These are phyloP conservation scores for Glutinoglossum americanum DNA, from an alignment of 495 filamentous ascomycete genomes.

Conservation along the genomic window DNA sequence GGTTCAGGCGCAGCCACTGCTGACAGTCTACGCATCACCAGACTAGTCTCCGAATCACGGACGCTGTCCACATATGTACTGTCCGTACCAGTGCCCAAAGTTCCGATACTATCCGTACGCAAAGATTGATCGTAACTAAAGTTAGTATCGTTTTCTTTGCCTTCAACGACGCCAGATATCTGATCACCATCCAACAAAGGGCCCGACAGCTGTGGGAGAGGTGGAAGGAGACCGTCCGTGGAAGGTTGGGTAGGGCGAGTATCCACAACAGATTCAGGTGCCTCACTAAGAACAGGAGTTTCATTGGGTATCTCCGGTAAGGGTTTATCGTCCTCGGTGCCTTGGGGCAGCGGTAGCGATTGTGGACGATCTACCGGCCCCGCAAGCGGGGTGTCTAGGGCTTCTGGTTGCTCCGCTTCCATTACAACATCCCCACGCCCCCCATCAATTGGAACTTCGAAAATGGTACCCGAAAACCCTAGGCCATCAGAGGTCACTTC, in stretches of 20 bases:
- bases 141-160: not conserved
- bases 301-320: not conserved
- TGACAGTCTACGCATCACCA: not conserved
- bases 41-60: not conserved
- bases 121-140: not conserved
- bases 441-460: slow-evolving; percentile 6
- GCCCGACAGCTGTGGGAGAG: not conserved
- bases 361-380: not conserved
- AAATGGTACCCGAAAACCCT: slow-evolving; percentile 13
- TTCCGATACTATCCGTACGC: not conserved
- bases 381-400: not conserved
- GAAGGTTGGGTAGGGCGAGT: not conserved
- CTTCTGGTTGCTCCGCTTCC: not conserved
- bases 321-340: not conserved
- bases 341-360: not conserved
- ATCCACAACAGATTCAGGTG: not conserved
- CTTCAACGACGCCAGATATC: not conserved
- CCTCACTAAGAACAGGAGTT: not conserved
- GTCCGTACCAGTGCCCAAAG: slow-evolving; percentile 3
- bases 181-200: not conserved
- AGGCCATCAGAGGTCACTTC: slow-evolving; percentile 25
- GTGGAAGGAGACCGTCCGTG: not conserved
- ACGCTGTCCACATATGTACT: slow-evolving; percentile 1
- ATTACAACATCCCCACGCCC: not conserved
- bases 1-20: not conserved